Base-by-base conservation (phyloP, 192 early-diverging fungal species). In the Linnemannia elongata region DNA sequence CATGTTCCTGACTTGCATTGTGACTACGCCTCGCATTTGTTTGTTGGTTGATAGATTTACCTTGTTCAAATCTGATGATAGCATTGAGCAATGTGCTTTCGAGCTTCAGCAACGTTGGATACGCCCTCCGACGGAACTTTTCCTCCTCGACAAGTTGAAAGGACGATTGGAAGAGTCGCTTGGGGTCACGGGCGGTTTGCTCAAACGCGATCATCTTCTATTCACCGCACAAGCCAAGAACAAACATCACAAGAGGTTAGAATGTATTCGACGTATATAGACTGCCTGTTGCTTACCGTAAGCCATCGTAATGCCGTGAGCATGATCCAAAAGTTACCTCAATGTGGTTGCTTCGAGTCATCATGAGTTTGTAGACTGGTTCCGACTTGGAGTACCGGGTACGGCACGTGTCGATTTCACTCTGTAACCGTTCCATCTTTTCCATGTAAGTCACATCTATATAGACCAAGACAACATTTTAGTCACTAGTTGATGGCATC, bases 81-180 rank as follows among this genome's bases (percentile, higher is more conserved):
- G 87, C 89, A 27, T 89, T 80, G 22, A 91, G 80, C 69, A 97
- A 84, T 13, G 78, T 74, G 38, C 88, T 78, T 79, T 97, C 96
- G 82, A 94, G 79, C 41, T 90, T 91, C 20, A 96, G 74, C 20
- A 97, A 82, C 4, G 91, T 95, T 35, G 96, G 96, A 74, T 93
- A 94, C 42, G 94, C 95, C 1, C 93, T 91, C 63, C 96, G 96
- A 39, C 96, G 80, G 88, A 94, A 97, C 83, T 92, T 91, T 57
- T 97, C 96, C 81, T 97, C 96, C 82, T 97, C 96, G 36, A 95
- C 76, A n/a, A 97, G 87, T 78, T 92, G 94, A 85, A 97, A 97
- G 0, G 95, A 96, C 30, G 91, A 86, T 71, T 92, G 89, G 72
- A 95, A 95, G 30, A 97, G 83, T 39, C 96, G 88, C 41, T 90